Base-by-base conservation (phyloP, 2,329 filamentous ascomycete genomes). In the Sporothrix globosa region DNA sequence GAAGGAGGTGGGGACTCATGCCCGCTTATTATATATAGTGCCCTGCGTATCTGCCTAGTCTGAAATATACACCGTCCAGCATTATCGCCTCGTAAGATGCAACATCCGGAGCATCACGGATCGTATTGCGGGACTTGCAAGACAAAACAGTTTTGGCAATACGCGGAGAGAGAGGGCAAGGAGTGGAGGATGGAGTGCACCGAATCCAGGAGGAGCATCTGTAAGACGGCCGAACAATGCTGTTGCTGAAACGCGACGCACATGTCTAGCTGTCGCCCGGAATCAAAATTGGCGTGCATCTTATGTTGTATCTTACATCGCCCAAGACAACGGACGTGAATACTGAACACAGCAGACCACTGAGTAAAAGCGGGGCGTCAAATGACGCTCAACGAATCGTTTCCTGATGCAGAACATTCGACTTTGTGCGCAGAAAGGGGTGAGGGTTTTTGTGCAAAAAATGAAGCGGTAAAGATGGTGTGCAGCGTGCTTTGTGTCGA, bases 51-150 rank as follows among this genome's bases (percentile, higher is more conserved):
- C 56, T 61, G 56, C 56, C 56, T 61, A 44, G 34, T 44, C 39
- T 61, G 56, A 34, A 24, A 61, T 61, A 24, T 58, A 58, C 54
- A n/a, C 6, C 30, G 30, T 39, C 19, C 56, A 13, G 19, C 34
- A 34, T 24, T 13, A 60, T 60, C 27, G 27, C 56, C 24, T 41
- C 34, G 19, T 60, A 17, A 27, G 56, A 41, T 46, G 58, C 58
- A 63, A 63, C 58, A 44, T 46, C 58, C 58, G 58, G 58, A 63
- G 39, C 58, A 46, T 21, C 21, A 9, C 58, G 58, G 58, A 44
- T 19, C 24, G 39, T 21, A 63, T n/a, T 24, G 6, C 13, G 34
- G 9, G 9, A 14, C 2, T 34, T 19, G 21, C 50, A 53, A 21
- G 34, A 34, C 34, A 34, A 34, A 7, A 34, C 34, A 34, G 13